Evolutionary conservation across 1,284 basidiomycete species (phyloP), one percentile per base, ranked within the genome.

Genomic region (Cryptococcus sp.): DNA sequence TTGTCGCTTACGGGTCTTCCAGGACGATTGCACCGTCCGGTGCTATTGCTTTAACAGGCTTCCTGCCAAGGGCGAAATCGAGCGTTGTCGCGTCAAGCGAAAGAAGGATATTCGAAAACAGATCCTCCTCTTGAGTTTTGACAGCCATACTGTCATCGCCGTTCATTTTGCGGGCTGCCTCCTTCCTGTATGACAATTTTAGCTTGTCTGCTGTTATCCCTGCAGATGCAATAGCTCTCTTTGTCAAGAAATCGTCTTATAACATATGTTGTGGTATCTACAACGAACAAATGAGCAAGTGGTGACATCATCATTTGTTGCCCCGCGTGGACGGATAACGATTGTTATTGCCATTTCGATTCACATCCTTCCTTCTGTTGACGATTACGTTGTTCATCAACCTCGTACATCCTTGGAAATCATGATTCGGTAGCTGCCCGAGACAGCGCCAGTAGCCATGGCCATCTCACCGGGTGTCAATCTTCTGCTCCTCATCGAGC

Each of bases 401-500:
- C 16, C 43, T 44, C 43, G 19, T 15, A 19, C 43, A 19, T 44
- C 22, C 22, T 17, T 15, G 17, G 17, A 7, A 44, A 19, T 19
- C 43, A 19, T 44, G 22, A 8, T 44, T 44, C n/a, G n/a, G 22
- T 23, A 44, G n/a, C 43, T 19, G n/a, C 43, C 22, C 22, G 10
- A 8, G 22, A 19, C 43, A 44, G 22, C n/a, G 19, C 43, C 43
- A 44, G 26, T n/a, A 37, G 49, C 23, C 37, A 61, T 61, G 59
- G 55, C 52, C 46, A 56, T 61, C 47, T 52, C 48, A 43, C 59
- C 44, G 50, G 60, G 59, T 8, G 63, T 76, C 55, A 75, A 77
- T 62, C 74, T 79, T 76, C 73, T 81, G 10, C 78, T 94, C 49
- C 83, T 93, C 64, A 82, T 88, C 62, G 83, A 87, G 65, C 86